Evolutionary conservation across 2,329 filamentous ascomycete species (phyloP), one percentile per base, ranked within the genome.

Genomic region (Tolypocladium cylindrosporum): DNA sequence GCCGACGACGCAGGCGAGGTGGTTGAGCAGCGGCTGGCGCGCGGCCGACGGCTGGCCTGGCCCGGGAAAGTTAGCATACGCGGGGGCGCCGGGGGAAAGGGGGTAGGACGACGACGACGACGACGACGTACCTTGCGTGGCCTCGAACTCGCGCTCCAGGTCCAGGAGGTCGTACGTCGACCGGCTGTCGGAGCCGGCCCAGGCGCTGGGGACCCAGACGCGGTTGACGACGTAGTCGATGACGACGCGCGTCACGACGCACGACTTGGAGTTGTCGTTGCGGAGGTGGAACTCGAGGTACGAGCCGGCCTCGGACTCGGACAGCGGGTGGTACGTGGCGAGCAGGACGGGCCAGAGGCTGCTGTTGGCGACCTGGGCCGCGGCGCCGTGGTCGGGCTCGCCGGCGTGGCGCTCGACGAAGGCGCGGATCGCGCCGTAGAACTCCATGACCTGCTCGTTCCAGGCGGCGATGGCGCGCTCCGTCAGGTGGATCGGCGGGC

Each of bases 141-240:
- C 62, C 50, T 73, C 66, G 19, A 76, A 63, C 19, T 75, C 71
- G 55, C 65, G 68, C 59, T 74, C 67, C 27, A 76, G 64, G 27
- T 74, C 69, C 34, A 68, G 61, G 10, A 76, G 67, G 4, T 67
- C 66, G 24, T 66, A 67, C 8, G 69, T 70, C n/a, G 68, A 66
- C 41, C 73, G 67, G 19, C 60, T 61, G 57, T 74, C 72, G 6
- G 71, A 70, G 24, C 72, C 72, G 55, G 67, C 67, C 74, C 74
- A 77, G 7, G 73, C 73, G 39, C 67, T 66, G 6, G 71, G 68
- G 2, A 70, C 69, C 72, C 74, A 75, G 43, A 76, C 70, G 3
- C 72, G 67, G 59, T 74, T 73, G 57, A 76, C 73, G 45, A 77
- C 67, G 57, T 72, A 75, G 63, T 76, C 74, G 37, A 76, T 69